Evolutionary conservation across 768 basidiomycete species (phyloP).

Genomic region (Dentipellis fragilis): DNA sequence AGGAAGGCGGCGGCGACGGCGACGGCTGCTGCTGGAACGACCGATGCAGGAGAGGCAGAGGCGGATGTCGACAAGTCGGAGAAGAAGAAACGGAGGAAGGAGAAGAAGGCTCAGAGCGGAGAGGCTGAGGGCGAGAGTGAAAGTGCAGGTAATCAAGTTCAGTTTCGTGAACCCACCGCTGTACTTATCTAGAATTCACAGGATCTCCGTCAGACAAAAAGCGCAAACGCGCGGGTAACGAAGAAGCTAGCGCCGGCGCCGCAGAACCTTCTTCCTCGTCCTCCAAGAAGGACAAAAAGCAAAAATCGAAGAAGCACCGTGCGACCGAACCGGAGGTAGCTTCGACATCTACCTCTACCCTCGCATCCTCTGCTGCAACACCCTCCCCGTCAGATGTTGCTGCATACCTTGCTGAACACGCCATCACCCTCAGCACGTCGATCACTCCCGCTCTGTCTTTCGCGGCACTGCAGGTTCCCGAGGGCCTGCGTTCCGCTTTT

Average conservation of each 20-base stretch:
- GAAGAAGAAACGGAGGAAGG: conserved; percentile 19
- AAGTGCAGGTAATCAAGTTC: not conserved
- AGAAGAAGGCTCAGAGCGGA: conserved; percentile 15
- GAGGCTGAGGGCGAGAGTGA: conserved; percentile 1
- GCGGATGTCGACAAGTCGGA: conserved; percentile 10
- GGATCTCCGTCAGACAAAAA: conserved; percentile 2
- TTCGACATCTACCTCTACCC: conserved; percentile 13
- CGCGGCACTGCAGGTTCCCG: conserved; percentile 57
- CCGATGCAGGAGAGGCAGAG: not conserved
- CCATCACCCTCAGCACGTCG: conserved; percentile 51
- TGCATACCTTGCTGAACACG: conserved; percentile 57
- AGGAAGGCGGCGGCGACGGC: not conserved
- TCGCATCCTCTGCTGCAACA: conserved; percentile 14
- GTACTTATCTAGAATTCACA: not conserved
- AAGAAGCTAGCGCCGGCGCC: not conserved
- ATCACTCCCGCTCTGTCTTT: conserved; percentile 69
- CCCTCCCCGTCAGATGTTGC: conserved; percentile 10
- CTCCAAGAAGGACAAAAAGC: conserved; percentile 16
- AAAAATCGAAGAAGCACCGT: conserved; percentile 28
- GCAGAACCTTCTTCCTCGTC: not conserved
- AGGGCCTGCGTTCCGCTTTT: conserved; percentile 52
- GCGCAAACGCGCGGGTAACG: conserved; percentile 8
- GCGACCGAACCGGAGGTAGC: conserved; percentile 11
- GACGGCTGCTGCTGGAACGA: not conserved
- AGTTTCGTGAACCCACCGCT: not conserved